Base-by-base conservation (phyloP, 176 grass and related monocot genomes). In the Oropetium thomaeum region DNA sequence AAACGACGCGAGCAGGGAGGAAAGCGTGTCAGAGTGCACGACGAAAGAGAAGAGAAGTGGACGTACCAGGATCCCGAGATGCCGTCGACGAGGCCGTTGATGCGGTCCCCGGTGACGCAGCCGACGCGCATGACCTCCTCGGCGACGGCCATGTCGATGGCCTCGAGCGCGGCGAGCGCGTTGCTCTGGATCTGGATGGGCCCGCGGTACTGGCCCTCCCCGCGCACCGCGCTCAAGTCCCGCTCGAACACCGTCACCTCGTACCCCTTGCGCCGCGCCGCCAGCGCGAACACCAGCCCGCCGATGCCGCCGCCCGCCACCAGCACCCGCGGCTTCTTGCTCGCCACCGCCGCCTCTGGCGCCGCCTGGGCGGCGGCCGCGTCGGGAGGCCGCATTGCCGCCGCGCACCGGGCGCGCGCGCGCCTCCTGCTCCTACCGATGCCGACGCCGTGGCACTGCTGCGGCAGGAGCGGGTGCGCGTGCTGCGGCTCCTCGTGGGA, bases 151-250 rank as follows among this genome's bases (percentile, higher is more conserved):
- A 92, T 81, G 74, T 98, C 95, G 41, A 94, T 88, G 39, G 95
- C 95, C 74, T 98, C 95, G 19, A 98, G 73, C 10, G 95, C 84
- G 8, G 91, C 89, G 11, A 98, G 84, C 81, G 89, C 95, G 88
- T 98, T 98, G 83, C 95, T 98, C 88, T 98, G 95, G 78, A 98
- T 85, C 91, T 94, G 95, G 64, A 98, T 98, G 62, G 95, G 95
- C 7, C 95, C 95, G 29, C 95, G 81, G 91, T 98, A 98, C 84
- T 92, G 91, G 13, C 91, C 91, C 31, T 98, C 95, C 20, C 91
- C 95, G 81, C 95, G 79, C 39, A 98, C 81, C 20, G 91, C 95
- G 73, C 95, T 98, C 61, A 90, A 17, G 70, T 98, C 89, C 43
- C 86, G 92, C 91, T 98, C 95, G 62, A 98, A 98, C 34, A 98